These are phyloP conservation scores for Malassezia vespertilionis DNA, from an alignment of 1,284 basidiomycete species.

Conservation along the genomic window DNA sequence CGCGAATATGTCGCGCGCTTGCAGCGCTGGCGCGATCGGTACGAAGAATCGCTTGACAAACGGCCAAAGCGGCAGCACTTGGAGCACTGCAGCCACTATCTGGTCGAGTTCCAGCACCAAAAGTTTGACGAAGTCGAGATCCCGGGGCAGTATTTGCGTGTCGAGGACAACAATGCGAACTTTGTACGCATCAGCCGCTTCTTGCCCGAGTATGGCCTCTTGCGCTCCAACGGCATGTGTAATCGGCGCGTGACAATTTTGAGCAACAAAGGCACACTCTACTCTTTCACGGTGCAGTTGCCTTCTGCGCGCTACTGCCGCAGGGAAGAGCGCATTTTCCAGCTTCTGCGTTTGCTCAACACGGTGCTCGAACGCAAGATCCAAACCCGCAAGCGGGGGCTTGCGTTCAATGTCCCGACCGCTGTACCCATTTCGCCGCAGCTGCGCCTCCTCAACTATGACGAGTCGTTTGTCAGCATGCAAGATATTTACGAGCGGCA, in stretches of 20 bases:
- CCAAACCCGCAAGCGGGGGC: conserved; percentile 81
- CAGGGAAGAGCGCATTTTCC: conserved; percentile 83
- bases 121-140: conserved; percentile 98
- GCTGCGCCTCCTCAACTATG: conserved; percentile 77
- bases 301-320: conserved; percentile 77
- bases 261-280: conserved; percentile 79
- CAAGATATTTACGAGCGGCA: conserved; percentile 90
- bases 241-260: conserved; percentile 84
- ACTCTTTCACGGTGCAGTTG: conserved; percentile 82
- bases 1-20: conserved; percentile 80
- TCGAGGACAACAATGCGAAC: conserved; percentile 79
- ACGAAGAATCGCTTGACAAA: conserved; percentile 72
- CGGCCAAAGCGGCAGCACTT: conserved; percentile 75
- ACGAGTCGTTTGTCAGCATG: conserved; percentile 77
- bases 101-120: conserved; percentile 94
- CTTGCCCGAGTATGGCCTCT: conserved; percentile 78
- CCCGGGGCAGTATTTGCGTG: conserved; percentile 79
- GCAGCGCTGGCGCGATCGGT: conserved; percentile 85
- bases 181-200: conserved; percentile 88
- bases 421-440: conserved; percentile 74
- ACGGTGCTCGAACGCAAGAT: conserved; percentile 58
- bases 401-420: conserved; percentile 80
- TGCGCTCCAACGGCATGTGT: conserved; percentile 68
- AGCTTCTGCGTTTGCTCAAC: conserved; percentile 85
- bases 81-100: conserved; percentile 79